Evolutionary conservation across 345 rosid species (phyloP).

Genomic region (Citrus maxima): DNA sequence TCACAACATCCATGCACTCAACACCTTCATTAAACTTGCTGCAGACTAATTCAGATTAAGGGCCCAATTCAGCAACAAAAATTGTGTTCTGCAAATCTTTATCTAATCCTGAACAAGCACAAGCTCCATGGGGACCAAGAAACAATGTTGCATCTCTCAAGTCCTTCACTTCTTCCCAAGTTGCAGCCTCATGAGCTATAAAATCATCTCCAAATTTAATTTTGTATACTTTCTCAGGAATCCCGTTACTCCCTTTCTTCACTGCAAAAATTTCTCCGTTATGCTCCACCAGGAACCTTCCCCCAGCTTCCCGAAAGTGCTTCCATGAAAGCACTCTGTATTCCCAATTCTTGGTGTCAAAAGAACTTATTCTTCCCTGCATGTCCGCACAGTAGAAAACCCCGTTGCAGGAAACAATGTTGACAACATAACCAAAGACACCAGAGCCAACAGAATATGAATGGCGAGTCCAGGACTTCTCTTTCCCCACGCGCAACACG

Average conservation of each 20-base stretch:
- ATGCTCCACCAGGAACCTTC: neutral
- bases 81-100: neutral
- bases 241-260: neutral
- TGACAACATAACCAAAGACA: neutral
- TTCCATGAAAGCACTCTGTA: neutral
- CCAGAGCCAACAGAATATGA: too few species aligned
- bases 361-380: neutral
- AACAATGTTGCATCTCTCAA: neutral
- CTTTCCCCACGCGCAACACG: neutral
- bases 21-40: neutral
- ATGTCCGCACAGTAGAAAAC: neutral
- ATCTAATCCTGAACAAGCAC: neutral
- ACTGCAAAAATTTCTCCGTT: neutral
- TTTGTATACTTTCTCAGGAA: neutral
- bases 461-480: neutral
- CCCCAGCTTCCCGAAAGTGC: neutral
- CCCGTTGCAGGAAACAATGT: neutral
- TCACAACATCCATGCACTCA: neutral
- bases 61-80: neutral
- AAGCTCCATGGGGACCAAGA: neutral
- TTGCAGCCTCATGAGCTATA: too few species aligned
- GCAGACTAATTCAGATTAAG: neutral
- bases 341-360: neutral
- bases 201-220: neutral
- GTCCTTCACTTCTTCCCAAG: too few species aligned